Percentiles rank a stretch among this genome's conserved stretches.
phyloP scores from a whole-genome alignment of 169 alveolate genomes.

The Plasmodium blacklocki region DNA sequence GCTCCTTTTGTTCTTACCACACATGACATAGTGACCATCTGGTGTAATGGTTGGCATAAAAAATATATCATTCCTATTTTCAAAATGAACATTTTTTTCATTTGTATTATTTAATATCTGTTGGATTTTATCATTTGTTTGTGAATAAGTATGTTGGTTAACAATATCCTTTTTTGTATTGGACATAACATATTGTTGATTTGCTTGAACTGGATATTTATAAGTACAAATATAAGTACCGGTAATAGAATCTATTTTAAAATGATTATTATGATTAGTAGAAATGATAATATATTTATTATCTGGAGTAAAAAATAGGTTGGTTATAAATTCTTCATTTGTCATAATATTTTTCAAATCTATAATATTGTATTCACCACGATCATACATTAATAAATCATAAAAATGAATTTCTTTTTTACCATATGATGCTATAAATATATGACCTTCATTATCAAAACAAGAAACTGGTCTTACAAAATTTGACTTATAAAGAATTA shows the following conservation, averaged over 20 bases:
- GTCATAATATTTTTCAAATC: constrained; percentile 31
- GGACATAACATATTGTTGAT: no score
- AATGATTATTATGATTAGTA: constrained; percentile 48
- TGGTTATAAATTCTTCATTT: constrained; percentile 34
- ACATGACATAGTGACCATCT: constrained; percentile 55
- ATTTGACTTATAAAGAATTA: constrained; percentile 53
- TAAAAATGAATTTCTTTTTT: constrained; percentile 63
- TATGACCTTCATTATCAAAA: constrained; percentile 67
- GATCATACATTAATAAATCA: constrained; percentile 58
- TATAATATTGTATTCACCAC: constrained; percentile 49
- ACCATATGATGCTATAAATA: constrained; percentile 63
- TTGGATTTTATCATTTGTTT: no score
- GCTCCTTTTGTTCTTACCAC: constrained; percentile 20
- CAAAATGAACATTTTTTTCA: not conserved
- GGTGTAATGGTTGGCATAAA: constrained; percentile 73
- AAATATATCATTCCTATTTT: not conserved
- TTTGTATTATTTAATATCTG: not conserved
- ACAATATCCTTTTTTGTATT: no score
- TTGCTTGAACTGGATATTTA: constrained; percentile 18
- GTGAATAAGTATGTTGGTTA: no score
- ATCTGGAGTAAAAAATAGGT: constrained; percentile 69
- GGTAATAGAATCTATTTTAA: constrained; percentile 62
- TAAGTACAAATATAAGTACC: constrained; percentile 51
- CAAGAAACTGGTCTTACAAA: constrained; percentile 55
- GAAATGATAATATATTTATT: constrained; percentile 53